phyloP scores from a whole-genome alignment of 768 basidiomycete species.

The Sistotremastrum suecicum region DNA sequence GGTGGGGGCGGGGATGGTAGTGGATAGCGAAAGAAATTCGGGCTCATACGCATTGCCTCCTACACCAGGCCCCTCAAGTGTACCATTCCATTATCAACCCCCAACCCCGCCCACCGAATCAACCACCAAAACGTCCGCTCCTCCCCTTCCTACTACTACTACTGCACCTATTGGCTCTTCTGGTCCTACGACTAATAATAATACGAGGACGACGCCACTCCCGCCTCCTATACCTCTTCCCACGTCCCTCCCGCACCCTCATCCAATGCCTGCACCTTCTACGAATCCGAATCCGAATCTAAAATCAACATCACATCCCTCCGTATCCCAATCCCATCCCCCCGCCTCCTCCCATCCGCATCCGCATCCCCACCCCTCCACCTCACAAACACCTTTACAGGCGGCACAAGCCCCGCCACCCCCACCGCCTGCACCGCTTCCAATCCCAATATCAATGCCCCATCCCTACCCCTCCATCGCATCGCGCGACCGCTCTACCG shows the following conservation, averaged over 20 bases:
- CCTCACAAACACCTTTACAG: conserved; percentile 9
- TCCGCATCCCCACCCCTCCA: conserved; percentile 6
- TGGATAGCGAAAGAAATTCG: too few species aligned
- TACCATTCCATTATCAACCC: background rate
- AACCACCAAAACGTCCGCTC: background rate
- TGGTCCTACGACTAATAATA: background rate
- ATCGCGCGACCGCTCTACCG: background rate
- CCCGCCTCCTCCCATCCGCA: conserved; percentile 1
- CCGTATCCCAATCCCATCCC: conserved; percentile 2
- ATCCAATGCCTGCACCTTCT: conserved; percentile 4
- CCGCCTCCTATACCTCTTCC: conserved; percentile 4
- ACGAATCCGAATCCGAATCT: background rate
- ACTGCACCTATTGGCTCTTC: background rate
- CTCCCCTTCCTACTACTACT: background rate
- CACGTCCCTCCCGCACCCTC: conserved; percentile 1
- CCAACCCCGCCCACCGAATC: background rate
- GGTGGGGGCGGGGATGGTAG: background rate
- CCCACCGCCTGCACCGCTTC: conserved; percentile 10
- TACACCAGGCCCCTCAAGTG: background rate
- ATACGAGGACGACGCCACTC: background rate
- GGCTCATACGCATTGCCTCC: background rate
- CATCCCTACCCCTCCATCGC: background rate
- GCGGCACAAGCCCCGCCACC: conserved; percentile 8
- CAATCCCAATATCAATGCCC: conserved; percentile 4
- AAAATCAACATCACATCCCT: conserved; percentile 5